Base-by-base conservation (phyloP, 768 basidiomycete genomes). In the Suillus brevipes region DNA sequence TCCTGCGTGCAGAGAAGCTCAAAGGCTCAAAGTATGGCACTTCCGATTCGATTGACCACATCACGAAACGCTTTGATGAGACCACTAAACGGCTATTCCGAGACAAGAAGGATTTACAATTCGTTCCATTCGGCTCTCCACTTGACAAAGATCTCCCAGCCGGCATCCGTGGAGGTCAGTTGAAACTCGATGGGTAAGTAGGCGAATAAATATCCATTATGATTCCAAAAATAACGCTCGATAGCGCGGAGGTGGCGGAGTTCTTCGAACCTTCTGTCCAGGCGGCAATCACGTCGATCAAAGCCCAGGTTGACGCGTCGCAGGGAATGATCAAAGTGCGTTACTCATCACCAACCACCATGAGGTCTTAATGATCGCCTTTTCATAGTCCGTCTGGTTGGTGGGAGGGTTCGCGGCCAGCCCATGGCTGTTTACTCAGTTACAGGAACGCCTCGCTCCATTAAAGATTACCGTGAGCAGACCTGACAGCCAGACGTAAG, bases 371-470 rank as follows among this genome's bases (percentile, higher is more conserved):
- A 40, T 23, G 52, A 45, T 69, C 55, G 69, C 61, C 61, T 64
- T 73, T 40, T 61, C 40, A 31, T 63, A 91, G 89, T 91, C 89
- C n/a, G 86, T 93, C 6, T 93, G 91, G 80, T 78, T 93, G 28
- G 91, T 93, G 12, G 91, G 91, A 71, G 91, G 91, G 56, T 93
- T 92, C 68, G 91, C 91, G 3, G 90, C 91, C 0, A 91, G 89
- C 65, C 89, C 90, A 1, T 92, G 91, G 90, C 79, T 92, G 37
- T 92, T 91, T 74, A 74, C 81, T 34, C 90, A 93, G 73, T 80
- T 92, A 20, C 88, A 91, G 79, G 88, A 89, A 66, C 86, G 85
- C 34, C 83, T 92, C 16, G 78, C 78, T 5, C 80, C 84, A 0
- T 77, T 83, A 57, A 78, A 80, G 34, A 81, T 92, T 62, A 82